Conservation (phyloP, 1,139 yeast genomes). For the Debaryomyces psychrophilus region DNA sequence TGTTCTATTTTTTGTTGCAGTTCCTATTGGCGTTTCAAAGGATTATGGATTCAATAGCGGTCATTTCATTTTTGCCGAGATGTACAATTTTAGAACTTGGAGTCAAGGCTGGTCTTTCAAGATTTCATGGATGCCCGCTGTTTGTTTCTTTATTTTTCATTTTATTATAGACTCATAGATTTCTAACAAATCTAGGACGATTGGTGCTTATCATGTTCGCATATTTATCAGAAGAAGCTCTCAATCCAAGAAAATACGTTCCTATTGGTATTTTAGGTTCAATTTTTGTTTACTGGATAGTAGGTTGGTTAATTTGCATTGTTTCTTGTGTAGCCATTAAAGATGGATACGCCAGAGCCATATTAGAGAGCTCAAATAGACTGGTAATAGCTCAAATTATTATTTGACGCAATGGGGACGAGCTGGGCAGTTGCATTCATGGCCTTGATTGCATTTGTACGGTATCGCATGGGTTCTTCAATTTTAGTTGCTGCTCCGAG, state of each 20-base stretch:
- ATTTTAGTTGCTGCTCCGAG: slow-evolving; percentile 40
- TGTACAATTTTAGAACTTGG: slow-evolving; percentile 22
- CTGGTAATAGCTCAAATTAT: slow-evolving; percentile 68
- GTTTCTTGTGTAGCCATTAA: slow-evolving; percentile 26
- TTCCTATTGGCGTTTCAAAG: slow-evolving; percentile 29
- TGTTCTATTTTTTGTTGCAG: slow-evolving; percentile 26
- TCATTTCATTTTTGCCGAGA: slow-evolving; percentile 22
- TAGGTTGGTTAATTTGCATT: slow-evolving; percentile 26
- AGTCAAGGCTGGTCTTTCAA: slow-evolving; percentile 28
- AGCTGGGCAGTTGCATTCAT: slow-evolving; percentile 70
- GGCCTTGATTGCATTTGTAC: slow-evolving; percentile 61
- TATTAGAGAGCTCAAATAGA: slow-evolving; percentile 33
- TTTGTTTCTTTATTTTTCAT: slow-evolving; percentile 22
- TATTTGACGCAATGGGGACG: slow-evolving; percentile 65
- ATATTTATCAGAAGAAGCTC: slow-evolving; percentile 37
- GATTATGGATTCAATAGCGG: slow-evolving; percentile 18
- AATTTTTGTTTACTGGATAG: slow-evolving; percentile 25
- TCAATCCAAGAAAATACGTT: slow-evolving; percentile 28
- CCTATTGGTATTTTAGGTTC: slow-evolving; percentile 33
- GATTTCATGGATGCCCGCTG: slow-evolving; percentile 34
- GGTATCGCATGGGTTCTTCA: slow-evolving; percentile 63
- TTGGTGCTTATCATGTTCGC: slow-evolving; percentile 37
- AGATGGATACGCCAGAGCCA: slow-evolving; percentile 21
- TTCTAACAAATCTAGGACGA: slow-evolving; percentile 18
- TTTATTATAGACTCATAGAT: background rate